Percentiles rank a stretch among this genome's conserved stretches.
These are phyloP conservation scores for Leishmania guyanensis DNA, from an alignment of 208 protist genomes.

Conservation along the genomic window DNA sequence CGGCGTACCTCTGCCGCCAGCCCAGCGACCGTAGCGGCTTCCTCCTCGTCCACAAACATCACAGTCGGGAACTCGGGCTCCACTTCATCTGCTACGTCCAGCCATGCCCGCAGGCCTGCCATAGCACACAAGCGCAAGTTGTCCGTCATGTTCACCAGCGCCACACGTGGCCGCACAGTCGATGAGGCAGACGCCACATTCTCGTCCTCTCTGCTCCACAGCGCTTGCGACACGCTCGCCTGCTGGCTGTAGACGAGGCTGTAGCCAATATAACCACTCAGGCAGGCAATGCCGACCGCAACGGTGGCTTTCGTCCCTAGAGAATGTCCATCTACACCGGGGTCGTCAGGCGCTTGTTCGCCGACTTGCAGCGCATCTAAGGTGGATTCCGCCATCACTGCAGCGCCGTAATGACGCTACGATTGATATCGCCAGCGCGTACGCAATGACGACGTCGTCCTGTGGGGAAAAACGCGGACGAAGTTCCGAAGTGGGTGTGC, in stretches of 20 bases:
- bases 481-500: not conserved
- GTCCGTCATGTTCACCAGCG: conserved; percentile 64
- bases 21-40: conserved; percentile 31
- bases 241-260: conserved; percentile 31
- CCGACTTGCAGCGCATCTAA: not conserved
- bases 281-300: conserved; percentile 41
- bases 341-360: not conserved
- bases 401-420: not conserved
- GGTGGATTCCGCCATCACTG: not conserved
- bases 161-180: conserved; percentile 14
- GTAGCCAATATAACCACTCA: conserved; percentile 50
- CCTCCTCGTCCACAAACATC: conserved; percentile 65
- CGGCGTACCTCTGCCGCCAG: conserved; percentile 34
- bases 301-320: conserved; percentile 24
- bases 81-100: conserved; percentile 32
- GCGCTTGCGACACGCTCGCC: conserved; percentile 39
- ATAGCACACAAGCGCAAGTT: conserved; percentile 25
- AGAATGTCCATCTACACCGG: not conserved
- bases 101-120: conserved; percentile 32
- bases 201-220: conserved; percentile 29
- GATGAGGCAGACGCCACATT: not conserved
- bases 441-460: not conserved
- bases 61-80: conserved; percentile 44
- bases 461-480: not conserved
- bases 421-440: not conserved